A percentile compares a stretch with the other conserved stretches of the same genome.
These are phyloP conservation scores for Vigna hirtella DNA, from an alignment of 306 rosid species.

Conservation along the genomic window DNA sequence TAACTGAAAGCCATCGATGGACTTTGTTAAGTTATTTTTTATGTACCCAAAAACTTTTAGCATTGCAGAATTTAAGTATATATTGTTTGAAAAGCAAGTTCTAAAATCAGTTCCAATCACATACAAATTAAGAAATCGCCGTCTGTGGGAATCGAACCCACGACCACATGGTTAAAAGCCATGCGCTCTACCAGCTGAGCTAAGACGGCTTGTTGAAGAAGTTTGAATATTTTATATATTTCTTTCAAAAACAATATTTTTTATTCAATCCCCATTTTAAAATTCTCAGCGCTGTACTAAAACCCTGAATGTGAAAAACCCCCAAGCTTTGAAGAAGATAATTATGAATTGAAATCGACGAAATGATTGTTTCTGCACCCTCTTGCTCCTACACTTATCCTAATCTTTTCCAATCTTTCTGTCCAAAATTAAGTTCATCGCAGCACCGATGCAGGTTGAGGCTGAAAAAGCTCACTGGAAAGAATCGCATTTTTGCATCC, in stretches of 20 bases:
- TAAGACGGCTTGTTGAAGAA: too few species aligned
- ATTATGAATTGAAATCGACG: not conserved
- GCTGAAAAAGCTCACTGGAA: conserved; percentile 35
- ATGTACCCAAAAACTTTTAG: too few species aligned
- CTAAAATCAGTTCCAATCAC: too few species aligned
- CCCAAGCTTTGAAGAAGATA: not conserved
- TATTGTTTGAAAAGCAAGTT: too few species aligned
- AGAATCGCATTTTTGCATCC: conserved; percentile 17
- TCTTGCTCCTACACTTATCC: conserved; percentile 19
- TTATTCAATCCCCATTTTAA: too few species aligned
- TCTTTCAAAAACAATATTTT: too few species aligned
- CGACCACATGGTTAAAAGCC: conserved; percentile 11
- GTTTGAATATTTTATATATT: accelerated
- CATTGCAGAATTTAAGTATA: too few species aligned
- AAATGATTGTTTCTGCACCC: conserved; percentile 46
- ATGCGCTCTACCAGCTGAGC: not conserved
- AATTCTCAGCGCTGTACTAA: not conserved
- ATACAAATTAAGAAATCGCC: too few species aligned
- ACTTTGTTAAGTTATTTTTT: too few species aligned
- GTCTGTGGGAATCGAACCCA: not conserved
- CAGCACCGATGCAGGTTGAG: conserved; percentile 9
- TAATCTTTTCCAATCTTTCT: conserved; percentile 5
- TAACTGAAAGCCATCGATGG: too few species aligned
- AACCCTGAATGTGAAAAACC: not conserved
- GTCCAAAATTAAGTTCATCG: not conserved